Evolutionary conservation across 2,329 filamentous ascomycete genomes (phyloP).

Genomic region (Penicillium palitans): DNA sequence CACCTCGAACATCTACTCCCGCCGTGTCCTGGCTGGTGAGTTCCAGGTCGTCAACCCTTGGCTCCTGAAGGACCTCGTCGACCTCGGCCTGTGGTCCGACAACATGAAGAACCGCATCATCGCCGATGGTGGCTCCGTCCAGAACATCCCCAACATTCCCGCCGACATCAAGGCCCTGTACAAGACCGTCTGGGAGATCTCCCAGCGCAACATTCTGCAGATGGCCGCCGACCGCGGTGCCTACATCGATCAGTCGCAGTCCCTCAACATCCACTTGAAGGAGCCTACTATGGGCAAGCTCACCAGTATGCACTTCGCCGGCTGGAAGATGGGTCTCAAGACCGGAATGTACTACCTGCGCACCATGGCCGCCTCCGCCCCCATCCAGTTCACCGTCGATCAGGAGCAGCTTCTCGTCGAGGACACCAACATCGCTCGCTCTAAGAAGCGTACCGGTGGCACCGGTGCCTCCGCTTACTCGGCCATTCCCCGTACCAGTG

Average conservation of each 20-base stretch:
- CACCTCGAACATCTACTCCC: slow-evolving; percentile 99
- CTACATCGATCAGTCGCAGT: slow-evolving; percentile 98
- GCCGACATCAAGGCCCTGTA: slow-evolving; percentile 94
- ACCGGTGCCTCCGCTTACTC: slow-evolving; percentile 58
- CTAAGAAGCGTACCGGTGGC: slow-evolving; percentile 67
- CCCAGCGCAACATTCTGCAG: slow-evolving; percentile 89
- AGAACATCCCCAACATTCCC: slow-evolving; percentile 96
- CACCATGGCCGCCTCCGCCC: slow-evolving; percentile 92
- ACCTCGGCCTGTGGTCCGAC: slow-evolving; percentile 97
- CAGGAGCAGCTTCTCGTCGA: slow-evolving; percentile 88
- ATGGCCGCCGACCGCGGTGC: slow-evolving; percentile 98
- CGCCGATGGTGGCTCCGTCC: slow-evolving; percentile 89
- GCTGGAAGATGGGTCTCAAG: slow-evolving; percentile 99
- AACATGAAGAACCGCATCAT: slow-evolving; percentile 99
- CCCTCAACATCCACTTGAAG: slow-evolving; percentile 99
- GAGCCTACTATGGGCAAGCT: slow-evolving; percentile 99
- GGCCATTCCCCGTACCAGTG: slow-evolving; percentile 67
- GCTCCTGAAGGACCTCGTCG: slow-evolving; percentile 96
- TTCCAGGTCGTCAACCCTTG: slow-evolving; percentile 99
- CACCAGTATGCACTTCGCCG: slow-evolving; percentile 98
- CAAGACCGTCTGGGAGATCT: slow-evolving; percentile 99
- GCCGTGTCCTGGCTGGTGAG: slow-evolving; percentile 94
- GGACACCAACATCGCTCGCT: slow-evolving; percentile 74
- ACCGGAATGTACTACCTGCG: slow-evolving; percentile 99
- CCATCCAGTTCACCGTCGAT: slow-evolving; percentile 98